These are phyloP conservation scores for Daldinia caldariorum DNA, from an alignment of 495 filamentous ascomycete species.

Conservation along the genomic window DNA sequence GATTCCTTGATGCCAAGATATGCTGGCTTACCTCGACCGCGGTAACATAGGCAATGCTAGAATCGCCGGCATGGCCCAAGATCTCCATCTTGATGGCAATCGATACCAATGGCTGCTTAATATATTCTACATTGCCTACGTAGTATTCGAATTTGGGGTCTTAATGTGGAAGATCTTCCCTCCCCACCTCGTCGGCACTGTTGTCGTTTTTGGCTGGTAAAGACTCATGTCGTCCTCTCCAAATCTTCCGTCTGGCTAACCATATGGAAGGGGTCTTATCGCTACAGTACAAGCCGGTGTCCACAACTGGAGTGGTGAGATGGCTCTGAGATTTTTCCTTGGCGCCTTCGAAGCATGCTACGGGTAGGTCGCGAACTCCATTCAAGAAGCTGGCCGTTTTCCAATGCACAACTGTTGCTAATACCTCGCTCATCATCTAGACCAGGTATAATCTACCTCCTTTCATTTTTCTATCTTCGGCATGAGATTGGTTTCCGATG, in stretches of 20 bases:
- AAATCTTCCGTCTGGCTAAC: slow-evolving; percentile 4
- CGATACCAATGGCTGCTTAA: slow-evolving; percentile 70
- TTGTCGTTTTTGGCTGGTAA: slow-evolving; percentile 48
- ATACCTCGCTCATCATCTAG: slow-evolving; percentile 34
- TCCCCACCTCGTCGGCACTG: slow-evolving; percentile 53
- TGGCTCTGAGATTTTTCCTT: slow-evolving; percentile 71
- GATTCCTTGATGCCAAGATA: slow-evolving; percentile 36
- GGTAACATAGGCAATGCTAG: slow-evolving; percentile 59
- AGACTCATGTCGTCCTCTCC: not conserved
- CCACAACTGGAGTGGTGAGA: slow-evolving; percentile 67
- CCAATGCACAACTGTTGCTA: not conserved
- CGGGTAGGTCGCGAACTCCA: slow-evolving; percentile 44
- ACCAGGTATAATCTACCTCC: slow-evolving; percentile 72
- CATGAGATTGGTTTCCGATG: slow-evolving; percentile 77
- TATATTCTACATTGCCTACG: slow-evolving; percentile 73
- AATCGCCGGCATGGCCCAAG: slow-evolving; percentile 50
- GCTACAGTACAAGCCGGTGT: slow-evolving; percentile 66
- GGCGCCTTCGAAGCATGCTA: slow-evolving; percentile 72
- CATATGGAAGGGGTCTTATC: slow-evolving; percentile 57
- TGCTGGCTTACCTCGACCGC: slow-evolving; percentile 51
- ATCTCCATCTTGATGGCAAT: slow-evolving; percentile 44
- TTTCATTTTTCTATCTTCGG: slow-evolving; percentile 83
- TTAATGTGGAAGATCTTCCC: slow-evolving; percentile 73
- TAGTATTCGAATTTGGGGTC: slow-evolving; percentile 69
- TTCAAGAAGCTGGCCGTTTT: not conserved